phyloP scores from a whole-genome alignment of 305 asterid genomes.

The Fraxinus ornus region DNA sequence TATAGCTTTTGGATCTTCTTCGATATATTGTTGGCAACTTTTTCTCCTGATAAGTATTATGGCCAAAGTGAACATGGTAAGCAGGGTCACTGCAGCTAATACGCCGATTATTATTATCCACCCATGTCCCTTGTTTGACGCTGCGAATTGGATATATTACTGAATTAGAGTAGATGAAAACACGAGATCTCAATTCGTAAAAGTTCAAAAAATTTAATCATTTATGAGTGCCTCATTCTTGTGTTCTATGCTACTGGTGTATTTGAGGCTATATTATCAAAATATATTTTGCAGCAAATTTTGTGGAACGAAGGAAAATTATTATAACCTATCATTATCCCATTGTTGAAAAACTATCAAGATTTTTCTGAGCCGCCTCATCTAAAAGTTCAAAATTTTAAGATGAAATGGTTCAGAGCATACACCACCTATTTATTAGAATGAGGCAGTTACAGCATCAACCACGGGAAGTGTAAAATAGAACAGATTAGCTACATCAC shows the following conservation, averaged over 20 bases:
- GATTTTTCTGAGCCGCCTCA: neutral
- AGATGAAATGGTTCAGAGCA: neutral
- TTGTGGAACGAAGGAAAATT: neutral
- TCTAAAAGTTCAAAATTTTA: neutral
- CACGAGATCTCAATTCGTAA: neutral
- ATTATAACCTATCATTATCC: neutral
- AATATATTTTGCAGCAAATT: neutral
- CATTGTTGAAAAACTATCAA: neutral
- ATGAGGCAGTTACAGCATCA: neutral
- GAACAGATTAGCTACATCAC: neutral
- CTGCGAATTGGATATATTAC: constrained; percentile 7
- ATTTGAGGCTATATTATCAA: neutral
- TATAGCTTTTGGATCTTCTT: constrained; percentile 41
- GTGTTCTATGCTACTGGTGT: neutral
- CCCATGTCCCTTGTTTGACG: constrained; percentile 28
- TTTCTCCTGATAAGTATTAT: constrained; percentile 43
- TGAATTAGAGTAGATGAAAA: neutral
- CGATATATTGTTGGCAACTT: constrained; percentile 20
- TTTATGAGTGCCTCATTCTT: neutral
- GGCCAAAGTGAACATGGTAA: constrained; percentile 50
- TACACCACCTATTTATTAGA: neutral
- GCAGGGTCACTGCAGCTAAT: constrained; percentile 48
- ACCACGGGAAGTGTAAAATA: neutral
- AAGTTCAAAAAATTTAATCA: neutral
- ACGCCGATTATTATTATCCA: constrained; percentile 53